Percentiles rank a stretch among this genome's conserved stretches.
These are phyloP conservation scores for Oxytropis ochrocephala DNA, from an alignment of 306 rosid species.

Conservation along the genomic window DNA sequence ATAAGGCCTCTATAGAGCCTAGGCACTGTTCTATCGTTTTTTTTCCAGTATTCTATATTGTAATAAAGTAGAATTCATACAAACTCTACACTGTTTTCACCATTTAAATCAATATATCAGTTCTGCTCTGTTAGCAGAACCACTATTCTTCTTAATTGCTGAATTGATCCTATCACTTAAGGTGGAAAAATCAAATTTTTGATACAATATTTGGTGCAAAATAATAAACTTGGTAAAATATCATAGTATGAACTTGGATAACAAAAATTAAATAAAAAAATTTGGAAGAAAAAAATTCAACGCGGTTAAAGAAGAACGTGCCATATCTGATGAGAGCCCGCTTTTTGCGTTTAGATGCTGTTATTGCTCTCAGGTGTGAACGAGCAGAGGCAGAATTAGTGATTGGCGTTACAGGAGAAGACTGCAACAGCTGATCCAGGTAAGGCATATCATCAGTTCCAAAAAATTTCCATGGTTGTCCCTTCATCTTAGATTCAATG, in stretches of 20 bases:
- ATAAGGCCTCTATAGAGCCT: no score
- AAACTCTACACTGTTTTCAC: no score
- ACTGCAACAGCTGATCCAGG: conserved; percentile 87
- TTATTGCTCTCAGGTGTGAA: conserved; percentile 88
- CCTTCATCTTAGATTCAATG: conserved; percentile 79
- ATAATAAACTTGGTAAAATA: background rate
- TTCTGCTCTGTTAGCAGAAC: no score
- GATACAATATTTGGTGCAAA: background rate
- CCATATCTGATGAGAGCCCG: conserved; percentile 83
- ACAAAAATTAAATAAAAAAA: background rate
- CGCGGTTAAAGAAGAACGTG: conserved; percentile 26
- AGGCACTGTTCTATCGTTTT: no score
- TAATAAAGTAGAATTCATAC: no score
- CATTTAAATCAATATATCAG: no score
- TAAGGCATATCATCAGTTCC: conserved; percentile 98
- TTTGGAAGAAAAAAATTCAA: conserved; percentile 7
- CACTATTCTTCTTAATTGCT: no score
- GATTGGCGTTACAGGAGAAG: conserved; percentile 76
- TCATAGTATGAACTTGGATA: background rate
- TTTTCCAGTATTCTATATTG: no score
- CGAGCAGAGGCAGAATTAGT: conserved; percentile 77
- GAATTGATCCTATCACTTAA: background rate
- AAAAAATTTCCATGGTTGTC: conserved; percentile 81
- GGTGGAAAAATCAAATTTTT: background rate
- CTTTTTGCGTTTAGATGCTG: conserved; percentile 85